phyloP scores from a whole-genome alignment of 805 yeast species.

The Wickerhamiella domercqiae region DNA sequence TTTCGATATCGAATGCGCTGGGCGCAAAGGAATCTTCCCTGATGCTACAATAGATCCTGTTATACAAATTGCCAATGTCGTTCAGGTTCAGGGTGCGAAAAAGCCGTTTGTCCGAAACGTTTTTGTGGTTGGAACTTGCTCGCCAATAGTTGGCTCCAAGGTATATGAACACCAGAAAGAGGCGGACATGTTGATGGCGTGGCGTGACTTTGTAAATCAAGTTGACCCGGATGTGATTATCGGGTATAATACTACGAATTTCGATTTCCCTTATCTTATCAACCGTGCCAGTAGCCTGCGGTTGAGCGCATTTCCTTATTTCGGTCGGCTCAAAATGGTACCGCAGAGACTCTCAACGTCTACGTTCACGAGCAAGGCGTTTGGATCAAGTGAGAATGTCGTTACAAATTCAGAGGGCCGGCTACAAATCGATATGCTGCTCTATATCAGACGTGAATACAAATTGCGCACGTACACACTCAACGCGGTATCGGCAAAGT shows the following conservation, averaged over 20 bases:
- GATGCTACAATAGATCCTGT: slow-evolving; percentile 89
- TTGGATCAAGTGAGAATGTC: slow-evolving; percentile 89
- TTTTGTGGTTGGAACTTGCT: slow-evolving; percentile 80
- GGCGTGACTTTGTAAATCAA: slow-evolving; percentile 74
- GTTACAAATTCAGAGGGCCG: slow-evolving; percentile 89
- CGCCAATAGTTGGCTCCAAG: slow-evolving; percentile 88
- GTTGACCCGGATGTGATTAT: slow-evolving; percentile 93
- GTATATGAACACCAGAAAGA: slow-evolving; percentile 64
- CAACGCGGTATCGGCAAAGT: slow-evolving; percentile 89
- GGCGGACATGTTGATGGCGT: slow-evolving; percentile 62
- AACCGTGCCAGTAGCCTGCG: slow-evolving; percentile 71
- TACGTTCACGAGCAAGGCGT: slow-evolving; percentile 83
- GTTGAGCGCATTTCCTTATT: slow-evolving; percentile 60
- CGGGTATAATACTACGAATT: slow-evolving; percentile 89
- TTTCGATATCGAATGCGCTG: slow-evolving; percentile 97
- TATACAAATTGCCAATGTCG: slow-evolving; percentile 93
- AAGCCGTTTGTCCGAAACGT: slow-evolving; percentile 89
- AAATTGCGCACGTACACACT: slow-evolving; percentile 87
- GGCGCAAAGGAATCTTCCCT: slow-evolving; percentile 91
- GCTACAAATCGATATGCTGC: slow-evolving; percentile 83
- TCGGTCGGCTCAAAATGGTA: slow-evolving; percentile 56
- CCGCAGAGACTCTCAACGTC: slow-evolving; percentile 71
- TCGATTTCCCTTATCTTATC: slow-evolving; percentile 83
- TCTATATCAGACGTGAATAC: slow-evolving; percentile 86
- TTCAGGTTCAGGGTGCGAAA: slow-evolving; percentile 64